These are phyloP conservation scores for Fagus crenata DNA, from an alignment of 306 rosid species.

Conservation along the genomic window DNA sequence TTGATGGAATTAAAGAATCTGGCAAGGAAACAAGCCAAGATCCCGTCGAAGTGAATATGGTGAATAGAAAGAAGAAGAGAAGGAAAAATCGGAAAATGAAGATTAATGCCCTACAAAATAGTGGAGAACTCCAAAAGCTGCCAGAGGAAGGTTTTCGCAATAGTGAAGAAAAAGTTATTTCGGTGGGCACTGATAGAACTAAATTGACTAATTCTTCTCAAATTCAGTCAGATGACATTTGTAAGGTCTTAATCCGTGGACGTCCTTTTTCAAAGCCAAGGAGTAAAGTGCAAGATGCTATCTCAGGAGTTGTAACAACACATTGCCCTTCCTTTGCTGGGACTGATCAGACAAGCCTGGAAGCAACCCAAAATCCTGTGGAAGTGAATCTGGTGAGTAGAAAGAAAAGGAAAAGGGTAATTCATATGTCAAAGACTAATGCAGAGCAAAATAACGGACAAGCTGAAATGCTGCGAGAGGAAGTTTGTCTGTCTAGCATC, in stretches of 20 bases:
- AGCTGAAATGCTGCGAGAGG: conserved; percentile 28
- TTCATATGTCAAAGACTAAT: conserved; percentile 20
- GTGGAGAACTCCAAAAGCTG: conserved; percentile 20
- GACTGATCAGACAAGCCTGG: conserved; percentile 18
- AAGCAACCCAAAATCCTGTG: conserved; percentile 9
- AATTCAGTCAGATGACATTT: conserved; percentile 8
- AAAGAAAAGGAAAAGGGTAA: conserved; percentile 27
- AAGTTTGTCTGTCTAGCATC: conserved; percentile 23
- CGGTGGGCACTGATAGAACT: conserved; percentile 15
- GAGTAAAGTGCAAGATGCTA: conserved; percentile 28
- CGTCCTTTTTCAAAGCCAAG: conserved; percentile 23
- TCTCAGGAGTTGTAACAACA: conserved; percentile 14
- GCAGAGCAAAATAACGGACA: conserved; percentile 14
- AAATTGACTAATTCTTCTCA: not conserved
- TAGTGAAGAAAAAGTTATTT: conserved; percentile 1
- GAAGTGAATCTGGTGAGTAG: conserved; percentile 17
- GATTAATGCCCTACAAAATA: conserved; percentile 10
- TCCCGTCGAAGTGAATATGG: conserved; percentile 11
- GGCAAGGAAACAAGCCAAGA: conserved; percentile 19
- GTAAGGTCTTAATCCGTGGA: not conserved
- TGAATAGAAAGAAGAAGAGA: conserved; percentile 24
- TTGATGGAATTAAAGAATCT: conserved; percentile 15
- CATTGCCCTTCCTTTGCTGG: conserved; percentile 17
- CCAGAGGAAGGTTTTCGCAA: conserved; percentile 27
- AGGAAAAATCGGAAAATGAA: conserved; percentile 29